Evolutionary conservation across 805 yeast species (phyloP).

Genomic region (Wickerhamiella kazuoi): DNA sequence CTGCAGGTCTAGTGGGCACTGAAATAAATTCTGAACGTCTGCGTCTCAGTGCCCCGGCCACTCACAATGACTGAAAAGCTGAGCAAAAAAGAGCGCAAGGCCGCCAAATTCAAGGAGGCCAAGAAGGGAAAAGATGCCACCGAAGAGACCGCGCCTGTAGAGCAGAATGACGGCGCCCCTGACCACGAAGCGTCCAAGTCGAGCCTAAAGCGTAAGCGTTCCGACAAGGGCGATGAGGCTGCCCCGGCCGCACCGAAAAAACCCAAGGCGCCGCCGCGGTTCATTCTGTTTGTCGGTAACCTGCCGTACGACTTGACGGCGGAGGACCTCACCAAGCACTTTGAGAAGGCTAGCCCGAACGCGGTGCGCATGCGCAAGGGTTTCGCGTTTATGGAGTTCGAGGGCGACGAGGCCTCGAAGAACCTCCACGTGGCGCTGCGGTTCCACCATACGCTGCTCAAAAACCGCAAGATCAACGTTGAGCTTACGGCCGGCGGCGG

Average conservation of each 20-base stretch:
- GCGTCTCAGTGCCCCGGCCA: no score
- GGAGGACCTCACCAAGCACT: slow-evolving; percentile 49
- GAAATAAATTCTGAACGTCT: no score
- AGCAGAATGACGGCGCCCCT: background rate
- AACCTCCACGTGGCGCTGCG: slow-evolving; percentile 72
- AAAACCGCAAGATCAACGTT: slow-evolving; percentile 70
- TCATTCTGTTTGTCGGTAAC: slow-evolving; percentile 78
- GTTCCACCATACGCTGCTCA: slow-evolving; percentile 59
- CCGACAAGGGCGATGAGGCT: slow-evolving; percentile 20
- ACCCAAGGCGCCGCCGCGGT: slow-evolving; percentile 59
- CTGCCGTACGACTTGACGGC: slow-evolving; percentile 56
- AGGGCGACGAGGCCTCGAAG: slow-evolving; percentile 46
- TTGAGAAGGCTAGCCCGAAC: slow-evolving; percentile 52
- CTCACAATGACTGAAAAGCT: slow-evolving; percentile 13
- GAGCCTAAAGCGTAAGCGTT: slow-evolving; percentile 13
- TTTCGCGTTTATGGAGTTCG: slow-evolving; percentile 81
- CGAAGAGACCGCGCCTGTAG: background rate
- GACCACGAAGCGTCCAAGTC: background rate
- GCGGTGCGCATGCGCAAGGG: slow-evolving; percentile 74
- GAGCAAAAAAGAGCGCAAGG: slow-evolving; percentile 18
- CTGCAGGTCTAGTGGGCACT: no score
- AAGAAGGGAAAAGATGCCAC: slow-evolving; percentile 28
- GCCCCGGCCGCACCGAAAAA: slow-evolving; percentile 26
- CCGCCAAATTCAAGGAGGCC: slow-evolving; percentile 13
- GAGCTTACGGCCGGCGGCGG: slow-evolving; percentile 98